These are phyloP conservation scores for Epichloe scottii DNA, from an alignment of 2,329 filamentous ascomycete species.

Conservation along the genomic window DNA sequence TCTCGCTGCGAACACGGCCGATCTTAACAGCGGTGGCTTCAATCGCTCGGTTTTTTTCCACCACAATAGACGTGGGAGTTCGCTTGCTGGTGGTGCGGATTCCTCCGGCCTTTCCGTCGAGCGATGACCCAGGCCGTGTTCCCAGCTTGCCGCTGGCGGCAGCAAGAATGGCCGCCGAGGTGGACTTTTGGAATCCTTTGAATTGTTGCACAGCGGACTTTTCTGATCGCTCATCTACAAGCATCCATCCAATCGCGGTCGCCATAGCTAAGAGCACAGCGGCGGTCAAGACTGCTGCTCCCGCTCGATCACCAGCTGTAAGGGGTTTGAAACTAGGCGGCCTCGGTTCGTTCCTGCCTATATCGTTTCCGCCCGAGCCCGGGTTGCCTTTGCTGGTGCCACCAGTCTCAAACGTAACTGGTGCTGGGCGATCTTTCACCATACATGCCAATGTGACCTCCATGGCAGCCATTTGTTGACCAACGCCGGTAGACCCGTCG, in stretches of 20 bases:
- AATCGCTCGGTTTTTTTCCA: slow-evolving; percentile 9
- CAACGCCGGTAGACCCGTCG: slow-evolving; percentile 49
- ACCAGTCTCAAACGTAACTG: slow-evolving; percentile 38
- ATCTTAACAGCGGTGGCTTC: slow-evolving; percentile 8
- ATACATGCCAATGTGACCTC: slow-evolving; percentile 52
- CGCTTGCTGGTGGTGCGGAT: slow-evolving; percentile 9
- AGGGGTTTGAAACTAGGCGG: slow-evolving; percentile 16
- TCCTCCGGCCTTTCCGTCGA: slow-evolving; percentile 13
- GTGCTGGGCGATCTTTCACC: slow-evolving; percentile 30
- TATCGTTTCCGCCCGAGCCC: slow-evolving; percentile 32
- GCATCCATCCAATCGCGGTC: slow-evolving; percentile 36
- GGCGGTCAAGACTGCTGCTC: slow-evolving; percentile 52
- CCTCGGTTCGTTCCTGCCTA: slow-evolving; percentile 22
- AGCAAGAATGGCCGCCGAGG: slow-evolving; percentile 9
- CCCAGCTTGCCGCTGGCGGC: slow-evolving; percentile 7
- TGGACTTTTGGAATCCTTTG: slow-evolving; percentile 13
- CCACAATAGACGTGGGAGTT: slow-evolving; percentile 11
- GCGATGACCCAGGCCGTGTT: background rate
- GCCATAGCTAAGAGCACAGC: slow-evolving; percentile 42
- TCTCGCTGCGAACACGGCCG: slow-evolving; percentile 12
- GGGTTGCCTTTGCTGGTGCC: slow-evolving; percentile 42
- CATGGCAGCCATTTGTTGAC: slow-evolving; percentile 59
- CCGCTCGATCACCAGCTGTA: slow-evolving; percentile 51
- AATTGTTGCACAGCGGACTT: slow-evolving; percentile 20
- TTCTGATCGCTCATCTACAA: slow-evolving; percentile 33